Evolutionary conservation across 768 basidiomycete genomes (phyloP), one percentile per base, ranked within the genome.

Genomic region (Suillus lakei): DNA sequence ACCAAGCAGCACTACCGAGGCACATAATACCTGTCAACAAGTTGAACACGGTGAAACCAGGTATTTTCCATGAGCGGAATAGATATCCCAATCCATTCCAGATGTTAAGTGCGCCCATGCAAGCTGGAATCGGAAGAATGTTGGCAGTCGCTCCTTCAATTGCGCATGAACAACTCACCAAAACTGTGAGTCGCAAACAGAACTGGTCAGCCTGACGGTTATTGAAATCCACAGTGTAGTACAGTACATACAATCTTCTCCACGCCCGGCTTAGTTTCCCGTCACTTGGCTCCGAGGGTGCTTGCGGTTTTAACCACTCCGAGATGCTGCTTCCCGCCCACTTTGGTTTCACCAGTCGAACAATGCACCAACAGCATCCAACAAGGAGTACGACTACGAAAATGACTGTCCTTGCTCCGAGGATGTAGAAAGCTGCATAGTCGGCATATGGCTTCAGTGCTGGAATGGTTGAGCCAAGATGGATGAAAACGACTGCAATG

Each of bases 1-100:
- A 58, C 8, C 5, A 0, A 5, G 23, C 56, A 10, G 9, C n/a
- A n/a, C n/a, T 36, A 26, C 1, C 0, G 8, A 58, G 8, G 2
- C 1, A 15, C 2, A 18, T 1, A 16, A 58, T 5, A 18, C 9
- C 23, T 0, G 12, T 15, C 0, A n/a, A n/a, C n/a, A n/a, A n/a
- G n/a, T n/a, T n/a, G n/a, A n/a, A n/a, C n/a, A n/a, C n/a, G n/a
- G n/a, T n/a, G n/a, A n/a, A n/a, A n/a, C n/a, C 5, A 2, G 36
- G 16, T 39, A 1, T 16, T 18, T 18, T 39, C 36, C n/a, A 9
- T 18, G 23, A 10, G 9, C 4, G 15, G 36, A 58, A 58, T 9
- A 18, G 16, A 16, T 3, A 0, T 2, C 0, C 0, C 4, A 26
- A 38, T 26, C 56, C 36, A 18, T 18, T 26, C 23, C 9, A 10